Evolutionary conservation across 352 stramenopile genomes (phyloP), one percentile per base, ranked within the genome.

Genomic region (Globisporangium carolinianum): DNA sequence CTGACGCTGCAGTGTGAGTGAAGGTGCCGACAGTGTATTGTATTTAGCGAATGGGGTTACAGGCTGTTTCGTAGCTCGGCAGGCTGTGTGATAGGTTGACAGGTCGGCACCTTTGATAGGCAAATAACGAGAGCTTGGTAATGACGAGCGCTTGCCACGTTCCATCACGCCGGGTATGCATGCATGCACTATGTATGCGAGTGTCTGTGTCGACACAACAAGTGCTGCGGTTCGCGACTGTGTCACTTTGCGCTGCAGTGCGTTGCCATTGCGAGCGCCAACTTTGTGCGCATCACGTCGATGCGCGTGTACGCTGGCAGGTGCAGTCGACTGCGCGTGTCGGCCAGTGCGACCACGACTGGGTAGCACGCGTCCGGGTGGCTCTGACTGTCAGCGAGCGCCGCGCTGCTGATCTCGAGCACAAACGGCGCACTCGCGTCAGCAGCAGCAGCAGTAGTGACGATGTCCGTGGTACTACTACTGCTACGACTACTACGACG

Each of bases 301-400:
- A 58, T 35, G 8, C 67, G 75, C 18, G 83, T 83, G 61, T 93
- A 91, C n/a, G 53, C 59, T 4, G 80, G 79, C 6, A 93, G 36
- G 47, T 90, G 77, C 6, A 89, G 62, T 10, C 71, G 69, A 48
- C 69, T 76, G 45, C 51, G 59, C n/a, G 53, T 39, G 1, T 53
- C 56, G 15, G 61, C 24, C 43, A 75, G 57, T 6, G 68, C 35
- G 1, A 81, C 62, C 2, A 87, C 65, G 24, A 87, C 74, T 8
- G 78, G 80, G 47, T 82, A 87, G 50, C 74, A 86, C 2, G 75
- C 72, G 45, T 90, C 78, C 2, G 74, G 72, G 51, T 83, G 63
- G 37, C 75, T 68, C 38, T 70, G 60, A n/a, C 69, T 69, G 42
- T 84, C 76, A 0, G 66, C 58, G 11, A 82, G 57, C 0, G 71